Base-by-base conservation (phyloP, 768 basidiomycete genomes). In the Suillus brevipes region DNA sequence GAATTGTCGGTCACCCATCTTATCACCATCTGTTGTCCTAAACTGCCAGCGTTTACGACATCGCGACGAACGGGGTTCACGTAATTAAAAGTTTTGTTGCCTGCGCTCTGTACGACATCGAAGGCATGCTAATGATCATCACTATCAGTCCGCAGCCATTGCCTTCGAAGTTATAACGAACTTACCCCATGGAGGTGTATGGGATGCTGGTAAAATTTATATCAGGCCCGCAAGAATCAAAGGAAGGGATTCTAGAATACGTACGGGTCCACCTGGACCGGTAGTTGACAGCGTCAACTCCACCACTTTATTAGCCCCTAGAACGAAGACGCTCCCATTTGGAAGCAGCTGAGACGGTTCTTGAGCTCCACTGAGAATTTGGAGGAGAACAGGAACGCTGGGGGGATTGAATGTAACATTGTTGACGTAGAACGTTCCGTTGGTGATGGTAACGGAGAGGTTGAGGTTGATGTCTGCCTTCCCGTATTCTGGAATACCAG, bases 21-120 rank as follows among this genome's bases (percentile, higher is more conserved):
- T 31, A 86, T 71, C 7, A 78, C 79, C 37, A 81, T 80, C 14
- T 69, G 69, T 38, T 74, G 69, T 1, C 65, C 55, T 7, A 16
- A 3, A 7, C 37, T 43, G 16, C 72, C 73, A 6, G 75, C 72
- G 60, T 65, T 71, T 8, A 84, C 78, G 0, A 82, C 83, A 64
- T 86, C 85, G 49, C 85, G 75, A 64, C 80, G 74, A 53, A 81
- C 80, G 0, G 90, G 90, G 72, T 90, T 87, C 9, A 66, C 67
- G 38, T 80, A 84, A 71, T 85, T 85, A 68, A 75, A 77, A 1
- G 52, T 64, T 2, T 63, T 61, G 40, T 68, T 79, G 4, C 80
- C 80, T 7, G 83, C 81, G 58, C 79, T 80, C 59, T 79, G 72
- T 28, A 84, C 71, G 25, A 84, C 83, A 50, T 77, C 76, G 67